Evolutionary conservation across 495 filamentous ascomycete genomes (phyloP).

Genomic region (Aspergillus steynii): DNA sequence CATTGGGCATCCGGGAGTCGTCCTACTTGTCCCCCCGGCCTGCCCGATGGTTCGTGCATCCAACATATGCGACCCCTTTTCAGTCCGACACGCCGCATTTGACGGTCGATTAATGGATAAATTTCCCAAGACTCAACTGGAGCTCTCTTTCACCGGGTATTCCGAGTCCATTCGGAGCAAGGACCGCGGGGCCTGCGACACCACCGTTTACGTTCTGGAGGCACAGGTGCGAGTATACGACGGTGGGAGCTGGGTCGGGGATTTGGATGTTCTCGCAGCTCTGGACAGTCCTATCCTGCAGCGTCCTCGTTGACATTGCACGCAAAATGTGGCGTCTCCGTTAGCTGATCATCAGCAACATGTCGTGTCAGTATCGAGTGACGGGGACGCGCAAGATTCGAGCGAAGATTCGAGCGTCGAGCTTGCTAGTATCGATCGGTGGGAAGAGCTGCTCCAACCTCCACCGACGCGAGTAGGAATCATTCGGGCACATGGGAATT

Average conservation of each 20-base stretch:
- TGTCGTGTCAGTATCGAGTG: neutral
- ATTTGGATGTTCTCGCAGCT: neutral
- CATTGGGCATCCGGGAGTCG: constrained; percentile 6
- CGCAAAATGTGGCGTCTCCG: neutral
- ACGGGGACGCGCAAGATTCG: neutral
- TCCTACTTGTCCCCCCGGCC: neutral
- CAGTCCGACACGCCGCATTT: neutral
- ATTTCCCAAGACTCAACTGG: neutral
- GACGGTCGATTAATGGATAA: neutral
- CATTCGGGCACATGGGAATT: neutral
- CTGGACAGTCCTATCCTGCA: neutral
- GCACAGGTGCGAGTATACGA: constrained; percentile 2
- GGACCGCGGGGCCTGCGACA: constrained; percentile 1
- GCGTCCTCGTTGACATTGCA: neutral
- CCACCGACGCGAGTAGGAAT: neutral
- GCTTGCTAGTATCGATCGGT: constrained; percentile 2
- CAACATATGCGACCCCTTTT: constrained; percentile 4
- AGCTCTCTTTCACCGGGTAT: constrained; percentile 1
- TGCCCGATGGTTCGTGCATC: neutral
- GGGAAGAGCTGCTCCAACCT: constrained; percentile 2
- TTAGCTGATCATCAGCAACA: neutral
- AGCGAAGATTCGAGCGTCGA: neutral
- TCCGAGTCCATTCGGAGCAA: constrained; percentile 2
- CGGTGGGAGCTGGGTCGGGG: neutral
- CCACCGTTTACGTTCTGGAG: neutral